Conservation (phyloP, 371 early-diverging fungal genomes). For the Mortierella sp. region DNA sequence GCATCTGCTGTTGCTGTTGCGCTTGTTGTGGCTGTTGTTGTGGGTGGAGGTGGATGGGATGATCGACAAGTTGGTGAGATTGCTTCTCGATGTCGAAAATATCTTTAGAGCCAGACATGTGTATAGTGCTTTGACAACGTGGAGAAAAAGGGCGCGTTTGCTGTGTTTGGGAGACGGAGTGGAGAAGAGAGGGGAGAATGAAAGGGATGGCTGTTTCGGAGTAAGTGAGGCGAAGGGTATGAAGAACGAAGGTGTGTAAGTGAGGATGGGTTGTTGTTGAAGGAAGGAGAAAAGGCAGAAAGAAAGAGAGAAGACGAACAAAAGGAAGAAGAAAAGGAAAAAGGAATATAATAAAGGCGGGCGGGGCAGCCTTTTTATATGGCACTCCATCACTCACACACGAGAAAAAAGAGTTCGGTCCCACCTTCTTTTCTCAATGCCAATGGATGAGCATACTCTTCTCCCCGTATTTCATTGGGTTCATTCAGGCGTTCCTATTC, state of each 20-base stretch:
- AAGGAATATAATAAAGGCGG: neutral
- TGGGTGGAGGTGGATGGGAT: slow-evolving; percentile 27
- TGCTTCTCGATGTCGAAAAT: slow-evolving; percentile 43
- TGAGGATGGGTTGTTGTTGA: neutral
- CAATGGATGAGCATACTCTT: neutral
- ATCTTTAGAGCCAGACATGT: slow-evolving; percentile 49
- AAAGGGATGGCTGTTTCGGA: neutral
- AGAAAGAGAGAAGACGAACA: neutral
- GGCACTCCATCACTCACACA: too few relatives aligned
- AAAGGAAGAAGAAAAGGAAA: neutral
- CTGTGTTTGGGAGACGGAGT: neutral
- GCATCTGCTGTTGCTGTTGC: slow-evolving; percentile 28
- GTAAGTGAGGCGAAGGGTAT: neutral
- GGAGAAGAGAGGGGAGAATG: neutral
- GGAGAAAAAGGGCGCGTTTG: slow-evolving; percentile 7
- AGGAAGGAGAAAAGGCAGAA: neutral
- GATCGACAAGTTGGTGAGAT: slow-evolving; percentile 39
- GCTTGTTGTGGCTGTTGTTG: slow-evolving; percentile 22
- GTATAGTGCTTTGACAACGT: slow-evolving; percentile 32
- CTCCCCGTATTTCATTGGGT: slow-evolving; percentile 6
- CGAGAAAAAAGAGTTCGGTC: too few relatives aligned
- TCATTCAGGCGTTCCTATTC: slow-evolving; percentile 10
- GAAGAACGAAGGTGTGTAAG: neutral
- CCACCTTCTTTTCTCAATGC: neutral
- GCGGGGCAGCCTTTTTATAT: neutral